A percentile compares a stretch with the other conserved stretches of the same genome.
Evolutionary conservation across 1,284 basidiomycete species (phyloP).

Genomic region (Moesziomyces sp.): DNA sequence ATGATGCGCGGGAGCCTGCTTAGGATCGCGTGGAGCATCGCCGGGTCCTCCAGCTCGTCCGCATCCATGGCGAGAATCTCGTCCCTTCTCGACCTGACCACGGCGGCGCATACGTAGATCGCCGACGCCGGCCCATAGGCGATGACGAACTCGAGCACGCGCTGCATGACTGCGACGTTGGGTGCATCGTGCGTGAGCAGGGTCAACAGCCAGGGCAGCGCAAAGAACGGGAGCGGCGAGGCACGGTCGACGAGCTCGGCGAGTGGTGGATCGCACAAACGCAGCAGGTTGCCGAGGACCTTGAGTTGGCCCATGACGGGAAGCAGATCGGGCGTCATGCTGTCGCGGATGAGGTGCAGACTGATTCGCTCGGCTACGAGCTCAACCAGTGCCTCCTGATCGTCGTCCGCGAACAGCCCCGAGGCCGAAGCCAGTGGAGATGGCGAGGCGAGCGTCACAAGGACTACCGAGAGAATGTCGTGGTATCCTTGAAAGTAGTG

Average conservation of each 20-base stretch:
- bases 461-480: constrained; percentile 86
- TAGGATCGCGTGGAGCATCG: constrained; percentile 50
- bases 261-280: constrained; percentile 78
- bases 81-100: constrained; percentile 64
- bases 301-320: constrained; percentile 84
- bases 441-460: constrained; percentile 73
- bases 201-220: constrained; percentile 87
- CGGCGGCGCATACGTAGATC: constrained; percentile 82
- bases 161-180: constrained; percentile 75
- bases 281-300: constrained; percentile 77
- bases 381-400: constrained; percentile 15
- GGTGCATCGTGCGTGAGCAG: constrained; percentile 89
- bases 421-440: not conserved
- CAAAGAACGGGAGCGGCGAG: constrained; percentile 82
- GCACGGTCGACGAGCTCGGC: constrained; percentile 76
- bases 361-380: constrained; percentile 74
- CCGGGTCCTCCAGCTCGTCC: constrained; percentile 41
- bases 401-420: constrained; percentile 2
- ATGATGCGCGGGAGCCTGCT: constrained; percentile 25
- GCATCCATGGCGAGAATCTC: constrained; percentile 24
- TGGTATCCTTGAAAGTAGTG: constrained; percentile 90
- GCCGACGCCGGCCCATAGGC: constrained; percentile 81
- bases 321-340: constrained; percentile 85
- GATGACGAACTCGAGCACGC: constrained; percentile 87
- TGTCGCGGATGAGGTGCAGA: constrained; percentile 83